phyloP scores from a whole-genome alignment of 768 basidiomycete species.

The Suillus tomentosus region DNA sequence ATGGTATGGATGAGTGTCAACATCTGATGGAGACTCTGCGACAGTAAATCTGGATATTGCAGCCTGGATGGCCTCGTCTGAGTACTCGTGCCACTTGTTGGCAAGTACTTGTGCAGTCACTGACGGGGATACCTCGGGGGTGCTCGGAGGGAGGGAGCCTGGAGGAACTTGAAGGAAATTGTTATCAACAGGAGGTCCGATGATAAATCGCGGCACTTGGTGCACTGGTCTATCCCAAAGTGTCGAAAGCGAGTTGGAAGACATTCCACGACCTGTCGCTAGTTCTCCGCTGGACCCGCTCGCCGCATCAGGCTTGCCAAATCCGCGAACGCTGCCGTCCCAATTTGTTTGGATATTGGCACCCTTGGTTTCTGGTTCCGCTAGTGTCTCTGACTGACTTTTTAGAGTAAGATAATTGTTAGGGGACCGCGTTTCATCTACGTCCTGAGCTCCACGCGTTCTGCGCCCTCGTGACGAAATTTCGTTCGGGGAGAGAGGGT shows the following conservation, averaged over 20 bases:
- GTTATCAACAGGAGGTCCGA: constrained; percentile 41
- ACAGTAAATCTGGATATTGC: constrained; percentile 53
- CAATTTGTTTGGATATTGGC: constrained; percentile 35
- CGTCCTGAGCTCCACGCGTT: constrained; percentile 41
- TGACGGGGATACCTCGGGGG: constrained; percentile 18
- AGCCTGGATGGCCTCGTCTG: constrained; percentile 71
- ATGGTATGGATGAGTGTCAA: constrained; percentile 60
- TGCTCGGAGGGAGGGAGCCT: constrained; percentile 31
- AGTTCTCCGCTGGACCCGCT: constrained; percentile 25
- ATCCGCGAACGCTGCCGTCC: constrained; percentile 61
- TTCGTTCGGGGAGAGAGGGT: constrained; percentile 70
- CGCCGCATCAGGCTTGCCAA: constrained; percentile 45
- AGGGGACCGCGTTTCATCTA: constrained; percentile 34
- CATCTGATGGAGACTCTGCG: constrained; percentile 49
- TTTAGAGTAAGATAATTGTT: constrained; percentile 65
- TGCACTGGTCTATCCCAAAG: constrained; percentile 41
- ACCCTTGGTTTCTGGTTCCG: constrained; percentile 28
- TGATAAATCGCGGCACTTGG: constrained; percentile 38
- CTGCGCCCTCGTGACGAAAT: constrained; percentile 48
- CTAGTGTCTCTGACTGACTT: constrained; percentile 55
- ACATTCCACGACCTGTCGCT: constrained; percentile 29
- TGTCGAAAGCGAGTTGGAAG: constrained; percentile 40
- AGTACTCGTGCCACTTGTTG: constrained; percentile 76
- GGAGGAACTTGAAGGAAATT: constrained; percentile 33
- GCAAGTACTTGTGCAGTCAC: constrained; percentile 54